Base-by-base conservation (phyloP, 495 filamentous ascomycete species). In the Annulohypoxylon bovei region DNA sequence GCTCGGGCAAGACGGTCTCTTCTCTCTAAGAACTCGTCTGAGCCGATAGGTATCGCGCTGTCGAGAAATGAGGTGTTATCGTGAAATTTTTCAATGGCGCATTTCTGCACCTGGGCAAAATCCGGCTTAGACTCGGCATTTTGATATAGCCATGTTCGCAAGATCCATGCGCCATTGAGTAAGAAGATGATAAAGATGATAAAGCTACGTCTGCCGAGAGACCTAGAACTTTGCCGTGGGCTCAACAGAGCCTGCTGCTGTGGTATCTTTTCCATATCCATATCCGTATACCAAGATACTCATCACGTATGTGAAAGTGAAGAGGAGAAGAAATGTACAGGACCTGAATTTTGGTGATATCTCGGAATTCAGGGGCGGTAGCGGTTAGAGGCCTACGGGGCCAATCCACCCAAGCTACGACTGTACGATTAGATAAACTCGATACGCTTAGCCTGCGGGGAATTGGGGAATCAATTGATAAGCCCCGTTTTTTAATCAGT, bases 1-100 rank as follows among this genome's bases (percentile, higher is more conserved):
- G 86, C 85, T 54, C 75, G 71, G 2, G 85, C 85, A 6, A 85
- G 75, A 27, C 81, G 79, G 39, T 85, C 76, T 27, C 85, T 72
- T 8, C 84, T 78, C 6, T 80, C 63, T 22, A 83, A 75, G 61
- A 81, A 88, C 52, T 86, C 84, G 1, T 69, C 55, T 0, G 79
- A 28, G 2, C 70, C 35, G 25, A 85, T 82, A 0, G 83, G 83
- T 0, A 64, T 53, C 6, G 81, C 84, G 5, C 63, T 67, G n/a
- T 81, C 68, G 9, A 88, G 71, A 57, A 87, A 88, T 14, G 79
- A 78, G 20, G 85, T 70, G 14, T 81, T 76, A 6, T 78, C 81
- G 6, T 75, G 68, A 0, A 81, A 73, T 57, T 80, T 85, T 6
- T 78, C 60, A 27, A 84, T 82, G 14, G 85, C 80, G 61, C 85